phyloP scores from a whole-genome alignment of 1,284 basidiomycete species.

The Ustilago nuda region DNA sequence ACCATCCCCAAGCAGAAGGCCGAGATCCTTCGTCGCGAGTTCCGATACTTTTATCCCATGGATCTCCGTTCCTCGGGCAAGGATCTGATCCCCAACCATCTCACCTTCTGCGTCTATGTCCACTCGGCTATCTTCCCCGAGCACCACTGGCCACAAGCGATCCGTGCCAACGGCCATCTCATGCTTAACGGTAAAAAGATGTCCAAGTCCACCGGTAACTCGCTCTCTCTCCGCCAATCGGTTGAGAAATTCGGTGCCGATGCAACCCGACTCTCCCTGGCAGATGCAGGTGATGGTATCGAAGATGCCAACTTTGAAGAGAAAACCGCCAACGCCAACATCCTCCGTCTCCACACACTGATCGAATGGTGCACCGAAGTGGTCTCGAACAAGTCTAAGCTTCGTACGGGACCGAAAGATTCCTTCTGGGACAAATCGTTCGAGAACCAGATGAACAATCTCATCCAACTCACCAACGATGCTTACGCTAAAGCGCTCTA shows the following conservation, averaged over 20 bases:
- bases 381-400: conserved; percentile 75
- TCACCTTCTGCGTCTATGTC: conserved; percentile 94
- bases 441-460: conserved; percentile 88
- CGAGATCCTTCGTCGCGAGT: conserved; percentile 87
- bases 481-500: conserved; percentile 79
- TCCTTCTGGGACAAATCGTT: conserved; percentile 80
- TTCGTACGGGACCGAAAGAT: conserved; percentile 74
- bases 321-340: conserved; percentile 97
- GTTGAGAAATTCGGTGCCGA: conserved; percentile 84
- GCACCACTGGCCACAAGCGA: conserved; percentile 89
- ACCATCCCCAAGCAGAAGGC: conserved; percentile 81
- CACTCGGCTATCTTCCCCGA: conserved; percentile 95
- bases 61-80: conserved; percentile 99
- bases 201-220: conserved; percentile 89
- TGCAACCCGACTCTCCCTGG: conserved; percentile 89
- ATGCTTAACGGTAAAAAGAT: conserved; percentile 99
- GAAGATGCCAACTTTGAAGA: conserved; percentile 99
- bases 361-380: conserved; percentile 89
- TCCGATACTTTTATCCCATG: conserved; percentile 98
- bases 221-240: conserved; percentile 65
- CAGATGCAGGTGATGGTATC: conserved; percentile 96
- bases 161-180: conserved; percentile 95
- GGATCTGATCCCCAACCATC: conserved; percentile 94
- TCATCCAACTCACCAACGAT: conserved; percentile 81
- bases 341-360: conserved; percentile 91